A percentile compares a stretch with the other conserved stretches of the same genome.
Conservation (phyloP, 306 rosid genomes). For the Glycine latifolia region DNA sequence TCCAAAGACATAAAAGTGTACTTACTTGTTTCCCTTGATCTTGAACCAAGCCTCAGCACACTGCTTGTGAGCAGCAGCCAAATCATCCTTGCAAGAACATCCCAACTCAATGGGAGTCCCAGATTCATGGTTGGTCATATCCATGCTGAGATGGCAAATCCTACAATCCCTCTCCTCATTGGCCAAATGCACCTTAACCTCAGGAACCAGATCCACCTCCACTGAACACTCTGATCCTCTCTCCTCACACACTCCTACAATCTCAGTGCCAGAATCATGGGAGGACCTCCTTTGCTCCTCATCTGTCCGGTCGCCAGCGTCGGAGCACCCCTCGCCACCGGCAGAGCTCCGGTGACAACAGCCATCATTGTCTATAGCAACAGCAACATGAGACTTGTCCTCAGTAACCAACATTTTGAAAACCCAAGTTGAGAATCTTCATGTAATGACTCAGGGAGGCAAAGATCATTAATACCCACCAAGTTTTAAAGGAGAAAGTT, state of each 20-base stretch:
- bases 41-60: constrained; percentile 99
- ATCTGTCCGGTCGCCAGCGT: constrained; percentile 28
- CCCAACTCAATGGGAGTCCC: constrained; percentile 87
- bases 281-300: constrained; percentile 52
- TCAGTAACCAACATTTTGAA: constrained; percentile 59
- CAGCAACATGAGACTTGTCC: constrained; percentile 56
- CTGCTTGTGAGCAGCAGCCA: constrained; percentile 93
- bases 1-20: constrained; percentile 36
- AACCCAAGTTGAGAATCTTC: constrained; percentile 68
- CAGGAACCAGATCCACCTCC: constrained; percentile 70
- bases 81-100: constrained; percentile 90
- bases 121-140: constrained; percentile 80
- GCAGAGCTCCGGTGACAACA: constrained; percentile 57
- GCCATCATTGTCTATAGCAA: constrained; percentile 42
- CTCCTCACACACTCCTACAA: constrained; percentile 53
- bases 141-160: constrained; percentile 78
- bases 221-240: constrained; percentile 65
- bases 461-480: constrained; percentile 56
- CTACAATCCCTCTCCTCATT: constrained; percentile 86
- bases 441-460: constrained; percentile 62
- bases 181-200: constrained; percentile 63
- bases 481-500: constrained; percentile 47
- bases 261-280: constrained; percentile 57
- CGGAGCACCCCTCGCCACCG: constrained; percentile 34
- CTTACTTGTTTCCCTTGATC: constrained; percentile 95